Conservation (phyloP, 192 early-diverging fungal species). For the Geosiphon pyriformis region DNA sequence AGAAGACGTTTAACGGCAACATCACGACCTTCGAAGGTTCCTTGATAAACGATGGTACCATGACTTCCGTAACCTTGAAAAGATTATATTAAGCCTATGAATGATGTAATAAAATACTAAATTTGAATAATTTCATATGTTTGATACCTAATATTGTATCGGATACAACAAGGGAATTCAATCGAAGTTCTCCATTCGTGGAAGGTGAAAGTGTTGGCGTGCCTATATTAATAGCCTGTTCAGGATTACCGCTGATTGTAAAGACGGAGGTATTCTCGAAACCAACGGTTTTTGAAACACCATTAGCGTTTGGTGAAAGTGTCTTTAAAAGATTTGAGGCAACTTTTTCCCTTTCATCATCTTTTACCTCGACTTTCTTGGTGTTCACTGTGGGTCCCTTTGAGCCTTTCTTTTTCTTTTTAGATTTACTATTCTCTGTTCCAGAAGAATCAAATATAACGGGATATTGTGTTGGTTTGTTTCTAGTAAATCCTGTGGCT, state of each 20-base stretch:
- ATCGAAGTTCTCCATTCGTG: conserved; percentile 29
- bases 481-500: background rate
- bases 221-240: background rate
- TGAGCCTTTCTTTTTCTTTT: conserved; percentile 7
- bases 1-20: conserved; percentile 94
- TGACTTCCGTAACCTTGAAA: conserved; percentile 85
- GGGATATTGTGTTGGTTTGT: background rate
- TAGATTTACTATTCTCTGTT: background rate
- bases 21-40: conserved; percentile 83
- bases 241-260: background rate
- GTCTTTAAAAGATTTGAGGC: background rate
- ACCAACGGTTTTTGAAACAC: background rate
- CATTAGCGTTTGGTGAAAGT: background rate
- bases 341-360: background rate
- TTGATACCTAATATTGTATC: conserved; percentile 40
- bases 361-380: conserved; percentile 5
- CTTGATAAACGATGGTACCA: conserved; percentile 94
- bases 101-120: background rate
- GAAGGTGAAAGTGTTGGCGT: background rate
- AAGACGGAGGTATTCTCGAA: background rate
- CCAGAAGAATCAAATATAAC: background rate
- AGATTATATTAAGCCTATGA: background rate
- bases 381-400: conserved; percentile 1
- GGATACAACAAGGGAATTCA: conserved; percentile 53
- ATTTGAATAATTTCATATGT: background rate